phyloP scores from a whole-genome alignment of 495 filamentous ascomycete genomes.

The Margaritispora aquatica region DNA sequence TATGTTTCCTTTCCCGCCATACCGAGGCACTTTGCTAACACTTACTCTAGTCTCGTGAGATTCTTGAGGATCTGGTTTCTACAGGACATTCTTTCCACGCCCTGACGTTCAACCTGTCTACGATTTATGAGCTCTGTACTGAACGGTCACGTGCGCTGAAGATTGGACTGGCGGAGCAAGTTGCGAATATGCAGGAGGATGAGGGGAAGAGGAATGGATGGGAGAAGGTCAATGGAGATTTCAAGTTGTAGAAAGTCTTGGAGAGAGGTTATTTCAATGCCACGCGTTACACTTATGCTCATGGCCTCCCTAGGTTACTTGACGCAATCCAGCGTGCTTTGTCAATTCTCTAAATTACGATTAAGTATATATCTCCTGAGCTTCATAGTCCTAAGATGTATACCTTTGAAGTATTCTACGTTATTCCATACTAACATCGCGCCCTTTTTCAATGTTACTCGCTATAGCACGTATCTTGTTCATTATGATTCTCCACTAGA shows the following conservation, averaged over 20 bases:
- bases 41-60: conserved; percentile 42
- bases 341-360: too few relatives aligned
- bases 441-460: too few relatives aligned
- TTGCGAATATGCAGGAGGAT: conserved; percentile 46
- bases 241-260: conserved; percentile 29
- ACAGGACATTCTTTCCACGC: conserved; percentile 59
- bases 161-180: conserved; percentile 56
- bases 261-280: too few relatives aligned
- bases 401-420: too few relatives aligned
- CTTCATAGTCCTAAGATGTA: too few relatives aligned
- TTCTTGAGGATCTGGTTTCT: conserved; percentile 59
- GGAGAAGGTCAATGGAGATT: conserved; percentile 23
- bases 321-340: too few relatives aligned
- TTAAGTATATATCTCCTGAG: too few relatives aligned
- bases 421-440: too few relatives aligned
- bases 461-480: too few relatives aligned
- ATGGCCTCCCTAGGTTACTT: too few relatives aligned
- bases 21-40: conserved; percentile 2
- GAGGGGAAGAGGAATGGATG: conserved; percentile 4
- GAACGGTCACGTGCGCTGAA: conserved; percentile 68
- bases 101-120: conserved; percentile 81
- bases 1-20: conserved; percentile 28
- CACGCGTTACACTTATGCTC: too few relatives aligned
- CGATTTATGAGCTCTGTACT: conserved; percentile 86
- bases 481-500: too few relatives aligned